Evolutionary conservation across 139 green algal genomes (phyloP).

Genomic region (Chlorella sp.): DNA sequence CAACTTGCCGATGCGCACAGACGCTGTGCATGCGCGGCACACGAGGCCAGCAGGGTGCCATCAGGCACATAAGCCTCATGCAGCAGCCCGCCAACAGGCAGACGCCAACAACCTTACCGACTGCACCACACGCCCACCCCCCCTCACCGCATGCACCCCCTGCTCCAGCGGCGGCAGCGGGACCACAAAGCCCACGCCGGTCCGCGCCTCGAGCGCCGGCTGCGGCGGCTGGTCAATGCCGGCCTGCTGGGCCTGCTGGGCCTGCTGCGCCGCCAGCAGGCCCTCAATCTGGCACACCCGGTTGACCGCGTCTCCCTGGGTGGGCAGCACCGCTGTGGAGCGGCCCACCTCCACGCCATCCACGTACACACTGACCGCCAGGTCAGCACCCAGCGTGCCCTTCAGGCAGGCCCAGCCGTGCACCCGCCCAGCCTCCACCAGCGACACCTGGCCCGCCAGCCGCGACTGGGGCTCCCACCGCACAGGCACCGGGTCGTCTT

Average conservation of each 20-base stretch:
- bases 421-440: slow-evolving; percentile 47
- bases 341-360: slow-evolving; percentile 50
- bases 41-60: too few species aligned
- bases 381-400: not conserved
- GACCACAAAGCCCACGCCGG: slow-evolving; percentile 47
- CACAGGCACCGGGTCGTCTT: slow-evolving; percentile 25
- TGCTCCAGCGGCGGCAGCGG: slow-evolving; percentile 47
- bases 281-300: slow-evolving; percentile 46
- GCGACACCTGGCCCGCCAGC: slow-evolving; percentile 51
- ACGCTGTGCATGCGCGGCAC: not conserved
- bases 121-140: too few species aligned
- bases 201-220: not conserved
- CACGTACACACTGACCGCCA: slow-evolving; percentile 54
- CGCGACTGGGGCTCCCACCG: not conserved
- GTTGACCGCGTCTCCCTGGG: slow-evolving; percentile 34
- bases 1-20: too few species aligned
- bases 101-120: not conserved
- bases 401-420: slow-evolving; percentile 55
- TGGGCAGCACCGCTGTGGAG: slow-evolving; percentile 22
- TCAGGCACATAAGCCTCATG: not conserved
- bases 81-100: not conserved
- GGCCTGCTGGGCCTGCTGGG: slow-evolving; percentile 15
- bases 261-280: not conserved
- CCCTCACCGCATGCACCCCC: slow-evolving; percentile 48
- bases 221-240: not conserved